Evolutionary conservation across 257 asterid species (phyloP), one percentile per base, ranked within the genome.

Genomic region (Solanum ossicruentum): DNA sequence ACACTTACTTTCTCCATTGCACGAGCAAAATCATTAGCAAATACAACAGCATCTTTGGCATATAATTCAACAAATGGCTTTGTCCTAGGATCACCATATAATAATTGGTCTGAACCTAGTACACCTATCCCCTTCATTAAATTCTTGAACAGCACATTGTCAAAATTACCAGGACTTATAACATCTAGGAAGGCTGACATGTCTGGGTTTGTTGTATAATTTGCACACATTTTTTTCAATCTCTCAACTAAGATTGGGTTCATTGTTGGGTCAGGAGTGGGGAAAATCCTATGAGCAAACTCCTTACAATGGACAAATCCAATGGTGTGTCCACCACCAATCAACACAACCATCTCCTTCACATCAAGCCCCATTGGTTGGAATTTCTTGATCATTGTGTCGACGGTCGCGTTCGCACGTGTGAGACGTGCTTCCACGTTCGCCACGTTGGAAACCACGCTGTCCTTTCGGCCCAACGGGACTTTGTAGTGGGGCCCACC

Each of bases 141-240:
- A 32, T 94, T 94, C 55, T n/a, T 2, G 55, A 66, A 96, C 28
- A 92, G 91, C 77, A 89, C 84, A 67, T 96, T 96, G 87, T 96
- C 99, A 87, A 96, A 96, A 47, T 92, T 96, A 11, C 99, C 97
- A 0, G 99, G 97, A 6, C 93, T 87, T 87, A 94, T 93, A 3
- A 95, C 96, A 79, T 96, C 98, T 58, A 92, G 90, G 36, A 94
- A 96, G 5, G 98, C 99, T 1, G 98, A 90, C 36, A 91, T 88
- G 82, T 77, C 81, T 7, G 10, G 23, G 18, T 92, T 93, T 0
- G 16, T 81, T 15, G 43, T 60, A 90, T 90, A 92, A 45, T 92
- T 89, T 1, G 84, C 91, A 83, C 99, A 96, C 4, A 94, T 87
- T 65, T 87, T 88, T 39, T 80, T 73, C 39, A 96, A 83, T 16